Conservation (phyloP, 495 filamentous ascomycete genomes). For the Rusavskia elegans region DNA sequence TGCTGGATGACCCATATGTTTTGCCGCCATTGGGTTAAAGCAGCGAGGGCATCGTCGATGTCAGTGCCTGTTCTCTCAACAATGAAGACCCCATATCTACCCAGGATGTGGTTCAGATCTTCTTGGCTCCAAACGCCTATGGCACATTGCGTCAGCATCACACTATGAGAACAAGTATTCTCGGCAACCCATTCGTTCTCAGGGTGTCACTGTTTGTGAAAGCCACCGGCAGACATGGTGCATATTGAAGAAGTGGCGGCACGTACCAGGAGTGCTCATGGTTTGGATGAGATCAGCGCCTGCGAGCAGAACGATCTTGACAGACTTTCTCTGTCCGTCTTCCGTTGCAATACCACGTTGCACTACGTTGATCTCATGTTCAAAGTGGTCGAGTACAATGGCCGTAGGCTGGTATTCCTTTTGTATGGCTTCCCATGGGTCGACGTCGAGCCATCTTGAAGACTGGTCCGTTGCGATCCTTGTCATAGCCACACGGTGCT, state of each 20-base stretch:
- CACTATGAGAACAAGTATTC: no score
- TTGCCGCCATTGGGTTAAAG: slow-evolving; percentile 52
- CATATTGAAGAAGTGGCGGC: not conserved
- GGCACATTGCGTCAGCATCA: not conserved
- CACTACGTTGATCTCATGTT: slow-evolving; percentile 71
- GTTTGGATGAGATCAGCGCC: slow-evolving; percentile 81
- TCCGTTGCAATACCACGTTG: slow-evolving; percentile 54
- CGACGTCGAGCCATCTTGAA: slow-evolving; percentile 69
- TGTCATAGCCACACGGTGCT: slow-evolving; percentile 40
- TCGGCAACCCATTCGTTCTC: no score
- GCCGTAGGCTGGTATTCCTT: slow-evolving; percentile 78
- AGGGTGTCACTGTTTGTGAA: no score
- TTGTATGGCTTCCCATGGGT: slow-evolving; percentile 61
- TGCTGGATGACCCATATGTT: slow-evolving; percentile 84
- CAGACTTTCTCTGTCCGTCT: slow-evolving; percentile 41
- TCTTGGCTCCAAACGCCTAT: slow-evolving; percentile 54
- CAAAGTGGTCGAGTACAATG: slow-evolving; percentile 74
- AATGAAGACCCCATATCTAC: slow-evolving; percentile 73
- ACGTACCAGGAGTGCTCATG: slow-evolving; percentile 44
- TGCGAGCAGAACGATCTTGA: slow-evolving; percentile 58
- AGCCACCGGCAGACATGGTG: no score
- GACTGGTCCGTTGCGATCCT: slow-evolving; percentile 59
- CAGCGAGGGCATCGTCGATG: slow-evolving; percentile 65
- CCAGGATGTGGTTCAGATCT: slow-evolving; percentile 75
- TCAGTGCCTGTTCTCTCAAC: slow-evolving; percentile 83